These are phyloP conservation scores for Haplographium delicatum DNA, from an alignment of 495 filamentous ascomycete genomes.

Conservation along the genomic window DNA sequence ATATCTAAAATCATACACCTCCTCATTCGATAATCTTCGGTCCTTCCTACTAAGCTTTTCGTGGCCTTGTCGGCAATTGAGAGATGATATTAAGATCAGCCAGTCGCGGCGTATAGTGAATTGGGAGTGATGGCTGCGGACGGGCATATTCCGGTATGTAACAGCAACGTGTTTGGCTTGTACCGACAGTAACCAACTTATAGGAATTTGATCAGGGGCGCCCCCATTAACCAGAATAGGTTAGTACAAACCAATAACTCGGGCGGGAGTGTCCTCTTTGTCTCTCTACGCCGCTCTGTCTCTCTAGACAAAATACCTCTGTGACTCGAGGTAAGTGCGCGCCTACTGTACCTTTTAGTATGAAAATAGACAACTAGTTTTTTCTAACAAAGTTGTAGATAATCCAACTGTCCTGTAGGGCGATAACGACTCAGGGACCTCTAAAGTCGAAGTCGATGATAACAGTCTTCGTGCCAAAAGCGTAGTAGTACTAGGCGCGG, in stretches of 20 bases:
- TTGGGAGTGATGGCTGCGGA: background rate
- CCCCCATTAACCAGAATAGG: background rate
- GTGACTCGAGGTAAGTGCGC: constrained; percentile 1
- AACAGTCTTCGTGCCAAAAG: constrained; percentile 4
- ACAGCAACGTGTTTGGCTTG: too few relatives aligned
- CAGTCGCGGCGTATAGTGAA: background rate
- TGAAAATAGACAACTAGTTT: constrained; percentile 10
- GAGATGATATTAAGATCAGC: constrained; percentile 11
- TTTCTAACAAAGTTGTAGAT: constrained; percentile 11
- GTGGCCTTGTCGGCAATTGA: constrained; percentile 8
- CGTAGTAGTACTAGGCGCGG: background rate
- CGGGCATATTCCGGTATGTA: too few relatives aligned
- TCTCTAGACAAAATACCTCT: too few relatives aligned
- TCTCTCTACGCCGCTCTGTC: too few relatives aligned
- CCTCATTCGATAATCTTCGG: background rate
- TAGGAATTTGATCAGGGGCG: too few relatives aligned
- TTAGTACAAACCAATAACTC: constrained; percentile 7
- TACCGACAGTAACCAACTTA: too few relatives aligned
- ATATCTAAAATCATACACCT: background rate
- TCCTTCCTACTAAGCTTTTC: constrained; percentile 4
- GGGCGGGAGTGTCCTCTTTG: constrained; percentile 2
- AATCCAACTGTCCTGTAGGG: constrained; percentile 12
- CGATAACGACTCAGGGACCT: constrained; percentile 12
- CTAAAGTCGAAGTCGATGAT: constrained; percentile 13
- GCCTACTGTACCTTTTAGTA: background rate